Conservation (phyloP, 495 filamentous ascomycete species). For the Hyaloscypha variabilis region DNA sequence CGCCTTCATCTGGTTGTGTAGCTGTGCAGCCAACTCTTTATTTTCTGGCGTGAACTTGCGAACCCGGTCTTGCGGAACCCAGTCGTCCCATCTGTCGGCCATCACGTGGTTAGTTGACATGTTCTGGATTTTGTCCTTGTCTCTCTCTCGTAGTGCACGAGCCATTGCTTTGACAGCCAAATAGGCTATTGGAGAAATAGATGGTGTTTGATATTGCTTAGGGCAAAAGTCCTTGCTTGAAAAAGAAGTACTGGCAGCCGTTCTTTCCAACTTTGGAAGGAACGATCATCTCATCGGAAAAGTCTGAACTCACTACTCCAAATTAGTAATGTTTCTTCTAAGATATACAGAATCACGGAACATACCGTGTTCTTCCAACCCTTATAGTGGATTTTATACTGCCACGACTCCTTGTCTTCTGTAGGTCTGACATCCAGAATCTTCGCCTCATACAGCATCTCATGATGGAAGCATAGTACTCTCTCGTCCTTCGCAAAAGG, state of each 20-base stretch:
- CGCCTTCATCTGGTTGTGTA: conserved; percentile 60
- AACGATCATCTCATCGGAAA: background rate
- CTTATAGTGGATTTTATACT: conserved; percentile 96
- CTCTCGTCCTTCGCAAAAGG: conserved; percentile 86
- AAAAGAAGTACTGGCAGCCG: background rate
- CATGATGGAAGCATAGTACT: conserved; percentile 95
- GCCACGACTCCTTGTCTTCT: conserved; percentile 66
- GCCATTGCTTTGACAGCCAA: background rate
- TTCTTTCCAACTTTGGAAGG: conserved; percentile 15
- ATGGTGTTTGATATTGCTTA: background rate
- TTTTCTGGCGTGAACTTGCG: conserved; percentile 95
- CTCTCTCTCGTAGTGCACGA: background rate
- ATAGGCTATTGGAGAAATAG: background rate
- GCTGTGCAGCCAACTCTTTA: conserved; percentile 74
- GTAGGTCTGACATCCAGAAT: conserved; percentile 74
- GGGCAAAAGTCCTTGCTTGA: background rate
- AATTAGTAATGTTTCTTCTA: conserved; percentile 9
- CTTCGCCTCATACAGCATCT: conserved; percentile 96
- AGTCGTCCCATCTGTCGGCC: conserved; percentile 85
- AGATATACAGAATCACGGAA: background rate
- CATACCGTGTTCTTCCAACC: conserved; percentile 88
- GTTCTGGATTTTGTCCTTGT: background rate
- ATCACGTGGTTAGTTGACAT: conserved; percentile 21
- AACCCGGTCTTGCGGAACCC: conserved; percentile 92
- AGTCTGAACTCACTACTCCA: conserved; percentile 11